phyloP scores from a whole-genome alignment of 805 yeast species.

The Wickerhamiella vanderwaltii region DNA sequence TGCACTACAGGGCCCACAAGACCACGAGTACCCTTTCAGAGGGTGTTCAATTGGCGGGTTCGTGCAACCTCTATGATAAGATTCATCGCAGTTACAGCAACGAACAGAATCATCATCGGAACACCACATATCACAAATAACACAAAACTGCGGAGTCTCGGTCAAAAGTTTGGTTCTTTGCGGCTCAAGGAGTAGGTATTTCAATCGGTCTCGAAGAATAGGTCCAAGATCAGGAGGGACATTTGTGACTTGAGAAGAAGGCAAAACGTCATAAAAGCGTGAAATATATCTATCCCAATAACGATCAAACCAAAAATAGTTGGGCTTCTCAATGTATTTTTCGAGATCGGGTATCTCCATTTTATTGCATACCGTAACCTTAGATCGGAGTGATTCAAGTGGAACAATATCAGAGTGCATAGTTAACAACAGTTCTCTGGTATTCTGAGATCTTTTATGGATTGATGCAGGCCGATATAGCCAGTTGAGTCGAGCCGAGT shows the following conservation, averaged over 20 bases:
- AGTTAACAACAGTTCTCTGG: slow-evolving; percentile 69
- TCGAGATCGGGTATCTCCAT: slow-evolving; percentile 52
- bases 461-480: slow-evolving; percentile 81
- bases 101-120: slow-evolving; percentile 55
- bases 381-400: slow-evolving; percentile 58
- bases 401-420: slow-evolving; percentile 82
- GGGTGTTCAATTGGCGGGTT: slow-evolving; percentile 84
- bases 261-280: slow-evolving; percentile 64
- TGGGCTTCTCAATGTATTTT: slow-evolving; percentile 44
- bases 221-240: slow-evolving; percentile 46
- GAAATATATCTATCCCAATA: slow-evolving; percentile 78
- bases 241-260: slow-evolving; percentile 45
- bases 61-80: slow-evolving; percentile 71
- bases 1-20: slow-evolving; percentile 3
- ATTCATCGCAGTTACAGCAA: slow-evolving; percentile 64
- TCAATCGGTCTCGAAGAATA: slow-evolving; percentile 56
- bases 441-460: slow-evolving; percentile 50
- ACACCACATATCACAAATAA: slow-evolving; percentile 78
- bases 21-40: slow-evolving; percentile 32
- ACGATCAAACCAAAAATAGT: slow-evolving; percentile 72
- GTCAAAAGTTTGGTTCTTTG: slow-evolving; percentile 53
- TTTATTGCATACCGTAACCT: slow-evolving; percentile 55
- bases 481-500: slow-evolving; percentile 71
- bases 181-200: slow-evolving; percentile 61
- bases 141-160: slow-evolving; percentile 56